These are phyloP conservation scores for Solanum hybrid DNA, from an alignment of 305 asterid species.

Conservation along the genomic window DNA sequence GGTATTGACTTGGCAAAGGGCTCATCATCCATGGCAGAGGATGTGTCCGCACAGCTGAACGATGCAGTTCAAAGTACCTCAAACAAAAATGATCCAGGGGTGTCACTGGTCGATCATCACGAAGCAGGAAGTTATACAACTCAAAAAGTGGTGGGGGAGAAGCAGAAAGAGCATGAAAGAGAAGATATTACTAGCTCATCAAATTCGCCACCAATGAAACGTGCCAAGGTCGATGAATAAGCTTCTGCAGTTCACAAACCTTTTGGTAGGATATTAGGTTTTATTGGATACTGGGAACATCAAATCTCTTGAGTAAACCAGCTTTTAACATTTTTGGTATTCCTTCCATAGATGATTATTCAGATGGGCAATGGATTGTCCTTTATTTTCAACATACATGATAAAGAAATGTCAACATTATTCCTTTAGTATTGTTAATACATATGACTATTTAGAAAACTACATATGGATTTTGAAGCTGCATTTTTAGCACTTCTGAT, in stretches of 20 bases:
- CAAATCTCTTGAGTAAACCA: neutral
- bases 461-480: neutral
- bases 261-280: neutral
- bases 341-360: neutral
- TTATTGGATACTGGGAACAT: neutral
- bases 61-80: conserved; percentile 31
- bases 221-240: conserved; percentile 38
- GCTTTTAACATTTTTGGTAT: neutral
- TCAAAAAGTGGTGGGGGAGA: conserved; percentile 16
- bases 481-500: neutral
- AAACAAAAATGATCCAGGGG: conserved; percentile 16
- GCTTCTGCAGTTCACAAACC: conserved; percentile 4
- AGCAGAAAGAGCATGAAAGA: conserved; percentile 20
- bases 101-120: neutral
- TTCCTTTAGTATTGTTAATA: neutral
- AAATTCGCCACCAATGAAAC: conserved; percentile 45
- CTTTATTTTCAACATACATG: neutral
- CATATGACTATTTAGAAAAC: neutral
- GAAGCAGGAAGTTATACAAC: neutral
- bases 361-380: conserved; percentile 1
- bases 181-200: conserved; percentile 11
- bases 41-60: conserved; percentile 18
- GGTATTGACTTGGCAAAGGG: conserved; percentile 40
- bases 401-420: neutral
- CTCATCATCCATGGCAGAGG: conserved; percentile 29